Evolutionary conservation across 768 basidiomycete species (phyloP), one percentile per base, ranked within the genome.

Genomic region (Collybia sordida): DNA sequence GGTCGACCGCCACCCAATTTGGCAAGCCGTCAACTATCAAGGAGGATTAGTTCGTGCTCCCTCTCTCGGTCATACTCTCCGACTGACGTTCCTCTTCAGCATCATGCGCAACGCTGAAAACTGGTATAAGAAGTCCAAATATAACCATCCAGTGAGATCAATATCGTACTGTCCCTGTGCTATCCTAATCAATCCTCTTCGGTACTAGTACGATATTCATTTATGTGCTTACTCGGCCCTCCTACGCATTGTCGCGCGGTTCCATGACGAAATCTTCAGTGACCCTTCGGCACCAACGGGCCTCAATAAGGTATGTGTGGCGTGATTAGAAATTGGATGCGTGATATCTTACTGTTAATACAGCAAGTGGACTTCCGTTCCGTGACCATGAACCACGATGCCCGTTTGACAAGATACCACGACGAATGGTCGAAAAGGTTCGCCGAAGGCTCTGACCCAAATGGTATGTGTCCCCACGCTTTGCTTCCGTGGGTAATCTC

Each of bases 21-120:
- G 93, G 93, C 3, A 93, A 93, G 66, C 90, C 92, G 2, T 86
- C 85, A 11, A 92, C 90, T 7, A 86, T 95, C 62, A 87, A 88
- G 58, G 92, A 93, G 59, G 90, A 94, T 61, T 86, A 79, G 84
- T 85, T 56, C 46, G 82, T 72, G 7, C 17, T 14, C 35, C 37
- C 42, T 39, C n/a, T 42, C 35, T 6, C 12, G 4, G 15, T 35
- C 34, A 24, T 28, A 12, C 6, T 15, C 27, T 41, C 3, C 28
- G 39, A 18, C 36, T 51, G 39, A 12, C 15, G 28, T 19, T 51
- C 27, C 25, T 34, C 31, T 17, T 25, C 55, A 84, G 82, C 48
- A 82, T 88, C 55, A 81, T 89, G 46, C 79, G 91, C 25, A 79
- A 83, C 59, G 82, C 84, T 5, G 76, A 74, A 27, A 82, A 87